phyloP scores from a whole-genome alignment of 2,329 filamentous ascomycete genomes.

The Talaromyces sp. region DNA sequence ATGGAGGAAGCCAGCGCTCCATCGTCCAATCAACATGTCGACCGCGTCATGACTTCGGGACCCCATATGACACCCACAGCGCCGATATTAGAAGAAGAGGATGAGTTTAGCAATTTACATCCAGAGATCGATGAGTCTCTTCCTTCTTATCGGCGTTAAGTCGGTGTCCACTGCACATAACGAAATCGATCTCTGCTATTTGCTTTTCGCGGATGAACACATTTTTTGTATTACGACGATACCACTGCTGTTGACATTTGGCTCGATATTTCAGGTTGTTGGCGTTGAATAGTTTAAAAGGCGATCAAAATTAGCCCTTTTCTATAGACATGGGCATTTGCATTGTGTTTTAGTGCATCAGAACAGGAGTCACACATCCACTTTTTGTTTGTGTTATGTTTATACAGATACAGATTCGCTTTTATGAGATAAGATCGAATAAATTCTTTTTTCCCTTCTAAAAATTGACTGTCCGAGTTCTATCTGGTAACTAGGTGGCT shows the following conservation, averaged over 20 bases:
- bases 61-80: slow-evolving; percentile 48
- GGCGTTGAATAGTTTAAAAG: not conserved
- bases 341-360: slow-evolving; percentile 4
- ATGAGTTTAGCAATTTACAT: slow-evolving; percentile 41
- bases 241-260: slow-evolving; percentile 8
- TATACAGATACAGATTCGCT: not conserved
- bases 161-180: not conserved
- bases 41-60: slow-evolving; percentile 3
- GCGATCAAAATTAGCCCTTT: not conserved
- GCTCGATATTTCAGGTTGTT: not conserved
- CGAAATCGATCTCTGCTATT: not conserved
- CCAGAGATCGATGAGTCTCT: slow-evolving; percentile 40
- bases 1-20: slow-evolving; percentile 63
- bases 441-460: not conserved
- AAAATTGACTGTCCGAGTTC: not conserved
- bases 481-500: not conserved
- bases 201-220: not conserved
- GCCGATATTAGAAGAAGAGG: slow-evolving; percentile 56
- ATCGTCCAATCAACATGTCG: slow-evolving; percentile 24
- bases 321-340: not conserved
- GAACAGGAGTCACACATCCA: slow-evolving; percentile 7
- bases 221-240: slow-evolving; percentile 12
- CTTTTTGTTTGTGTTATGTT: not conserved
- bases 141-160: slow-evolving; percentile 43
- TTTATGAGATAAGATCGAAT: not conserved